phyloP scores from a whole-genome alignment of 2,329 filamentous ascomycete genomes.

The Nigrograna mackinnonii region DNA sequence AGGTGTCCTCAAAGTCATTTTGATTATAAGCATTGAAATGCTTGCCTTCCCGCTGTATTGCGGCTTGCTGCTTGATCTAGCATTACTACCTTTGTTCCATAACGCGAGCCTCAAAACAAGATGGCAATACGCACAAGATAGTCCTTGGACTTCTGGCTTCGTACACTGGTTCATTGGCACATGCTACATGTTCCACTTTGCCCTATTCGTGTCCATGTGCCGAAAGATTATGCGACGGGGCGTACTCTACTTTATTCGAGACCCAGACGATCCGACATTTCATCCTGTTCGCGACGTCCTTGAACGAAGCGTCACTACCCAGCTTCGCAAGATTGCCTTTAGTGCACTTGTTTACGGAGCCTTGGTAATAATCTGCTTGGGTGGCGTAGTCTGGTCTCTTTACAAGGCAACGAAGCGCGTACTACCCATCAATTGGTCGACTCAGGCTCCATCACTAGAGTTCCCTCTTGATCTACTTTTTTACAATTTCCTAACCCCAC shows the following conservation, averaged over 20 bases:
- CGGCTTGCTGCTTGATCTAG: constrained; percentile 84
- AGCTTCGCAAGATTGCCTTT: constrained; percentile 94
- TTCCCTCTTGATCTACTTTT: constrained; percentile 94
- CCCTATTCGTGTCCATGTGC: constrained; percentile 98
- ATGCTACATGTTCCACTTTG: constrained; percentile 99
- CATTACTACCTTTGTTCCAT: constrained; percentile 86
- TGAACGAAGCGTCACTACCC: constrained; percentile 87
- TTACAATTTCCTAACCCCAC: constrained; percentile 94
- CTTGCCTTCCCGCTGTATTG: constrained; percentile 96
- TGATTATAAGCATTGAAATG: constrained; percentile 99
- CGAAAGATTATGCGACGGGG: constrained; percentile 95
- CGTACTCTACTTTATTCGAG: constrained; percentile 96
- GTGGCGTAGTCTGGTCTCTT: constrained; percentile 94
- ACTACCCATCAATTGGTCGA: constrained; percentile 90
- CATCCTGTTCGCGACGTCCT: constrained; percentile 96
- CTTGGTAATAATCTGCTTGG: constrained; percentile 88
- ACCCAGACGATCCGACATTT: constrained; percentile 97
- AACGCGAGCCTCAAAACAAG: constrained; percentile 77
- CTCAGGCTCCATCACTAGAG: constrained; percentile 87
- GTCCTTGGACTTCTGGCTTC: constrained; percentile 88
- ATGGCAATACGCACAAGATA: constrained; percentile 74
- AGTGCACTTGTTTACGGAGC: constrained; percentile 95
- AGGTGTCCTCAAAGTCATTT: constrained; percentile 94
- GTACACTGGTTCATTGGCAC: constrained; percentile 99
- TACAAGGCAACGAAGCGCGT: constrained; percentile 69